phyloP scores from a whole-genome alignment of 768 basidiomycete species.

The Leccinum variicolor region DNA sequence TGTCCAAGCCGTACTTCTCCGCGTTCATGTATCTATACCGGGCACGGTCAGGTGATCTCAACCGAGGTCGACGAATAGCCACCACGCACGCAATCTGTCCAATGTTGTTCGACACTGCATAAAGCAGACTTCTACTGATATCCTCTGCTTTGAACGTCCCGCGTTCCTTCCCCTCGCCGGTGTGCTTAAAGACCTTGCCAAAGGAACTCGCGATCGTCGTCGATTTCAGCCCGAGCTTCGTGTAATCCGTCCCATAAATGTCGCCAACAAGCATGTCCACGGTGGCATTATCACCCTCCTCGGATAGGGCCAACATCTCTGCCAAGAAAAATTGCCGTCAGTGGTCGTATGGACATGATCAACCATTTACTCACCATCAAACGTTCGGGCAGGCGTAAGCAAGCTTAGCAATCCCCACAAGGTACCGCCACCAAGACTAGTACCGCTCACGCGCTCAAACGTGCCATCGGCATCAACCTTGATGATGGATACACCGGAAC shows the following conservation, averaged over 20 bases:
- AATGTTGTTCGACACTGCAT: conserved; percentile 98
- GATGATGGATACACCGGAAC: conserved; percentile 96
- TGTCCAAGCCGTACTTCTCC: conserved; percentile 93
- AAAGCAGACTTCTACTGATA: conserved; percentile 90
- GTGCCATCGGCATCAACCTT: conserved; percentile 94
- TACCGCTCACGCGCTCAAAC: conserved; percentile 96
- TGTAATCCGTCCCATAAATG: conserved; percentile 98
- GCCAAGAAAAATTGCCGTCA: conserved; percentile 13
- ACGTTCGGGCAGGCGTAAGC: conserved; percentile 90
- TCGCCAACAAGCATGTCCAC: conserved; percentile 99
- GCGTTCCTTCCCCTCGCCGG: conserved; percentile 50
- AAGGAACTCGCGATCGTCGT: conserved; percentile 98
- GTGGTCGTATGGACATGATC: neutral
- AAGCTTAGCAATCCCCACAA: conserved; percentile 94
- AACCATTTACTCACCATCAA: conserved; percentile 76
- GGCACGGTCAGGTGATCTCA: conserved; percentile 11
- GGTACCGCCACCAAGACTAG: conserved; percentile 95
- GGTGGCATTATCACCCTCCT: conserved; percentile 86
- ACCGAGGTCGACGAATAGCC: conserved; percentile 5
- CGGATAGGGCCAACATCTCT: conserved; percentile 97
- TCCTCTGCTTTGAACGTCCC: conserved; percentile 84
- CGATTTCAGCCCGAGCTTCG: conserved; percentile 91
- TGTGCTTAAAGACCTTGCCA: conserved; percentile 96
- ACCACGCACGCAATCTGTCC: conserved; percentile 95
- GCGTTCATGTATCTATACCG: conserved; percentile 85